Percentiles rank a stretch among this genome's conserved stretches.
phyloP scores from a whole-genome alignment of 202 grass and related monocot species.

The Panicum hallii region DNA sequence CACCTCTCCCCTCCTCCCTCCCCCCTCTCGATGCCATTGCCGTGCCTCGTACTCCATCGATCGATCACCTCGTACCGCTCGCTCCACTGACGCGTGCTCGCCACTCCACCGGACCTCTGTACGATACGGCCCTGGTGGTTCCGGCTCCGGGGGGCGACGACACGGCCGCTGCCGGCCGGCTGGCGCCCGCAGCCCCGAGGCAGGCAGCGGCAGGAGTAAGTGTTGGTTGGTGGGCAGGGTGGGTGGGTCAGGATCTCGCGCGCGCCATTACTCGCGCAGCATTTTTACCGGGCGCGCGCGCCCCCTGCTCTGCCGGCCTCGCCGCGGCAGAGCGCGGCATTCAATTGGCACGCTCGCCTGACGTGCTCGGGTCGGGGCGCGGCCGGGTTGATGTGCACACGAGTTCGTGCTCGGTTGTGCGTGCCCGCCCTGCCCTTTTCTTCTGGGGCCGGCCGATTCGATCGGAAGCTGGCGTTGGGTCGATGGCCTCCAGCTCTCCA shows the following conservation, averaged over 20 bases:
- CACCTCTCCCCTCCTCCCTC: no score
- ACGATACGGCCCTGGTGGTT: not conserved
- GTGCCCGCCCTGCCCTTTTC: not conserved
- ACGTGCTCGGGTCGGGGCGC: not conserved
- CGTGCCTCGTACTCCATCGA: not conserved
- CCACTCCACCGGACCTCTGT: constrained; percentile 13
- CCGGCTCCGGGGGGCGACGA: constrained; percentile 8
- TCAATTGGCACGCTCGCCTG: constrained; percentile 5
- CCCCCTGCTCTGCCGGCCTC: not conserved
- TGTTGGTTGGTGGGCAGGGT: constrained; percentile 41
- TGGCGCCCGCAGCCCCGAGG: not conserved
- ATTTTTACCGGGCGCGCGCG: not conserved
- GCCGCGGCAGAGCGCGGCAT: constrained; percentile 27
- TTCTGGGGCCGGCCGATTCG: not conserved
- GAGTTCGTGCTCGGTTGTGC: not conserved
- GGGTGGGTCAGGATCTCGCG: constrained; percentile 30
- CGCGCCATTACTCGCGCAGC: constrained; percentile 40
- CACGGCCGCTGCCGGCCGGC: not conserved
- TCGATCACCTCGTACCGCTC: not conserved
- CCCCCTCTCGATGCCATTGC: not conserved
- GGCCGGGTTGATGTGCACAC: not conserved
- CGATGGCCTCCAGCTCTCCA: not conserved
- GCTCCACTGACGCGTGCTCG: constrained; percentile 15
- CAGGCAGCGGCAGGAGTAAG: constrained; percentile 9
- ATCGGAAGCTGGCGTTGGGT: not conserved